These are phyloP conservation scores for Leccinum variicolor DNA, from an alignment of 768 basidiomycete genomes.

Conservation along the genomic window DNA sequence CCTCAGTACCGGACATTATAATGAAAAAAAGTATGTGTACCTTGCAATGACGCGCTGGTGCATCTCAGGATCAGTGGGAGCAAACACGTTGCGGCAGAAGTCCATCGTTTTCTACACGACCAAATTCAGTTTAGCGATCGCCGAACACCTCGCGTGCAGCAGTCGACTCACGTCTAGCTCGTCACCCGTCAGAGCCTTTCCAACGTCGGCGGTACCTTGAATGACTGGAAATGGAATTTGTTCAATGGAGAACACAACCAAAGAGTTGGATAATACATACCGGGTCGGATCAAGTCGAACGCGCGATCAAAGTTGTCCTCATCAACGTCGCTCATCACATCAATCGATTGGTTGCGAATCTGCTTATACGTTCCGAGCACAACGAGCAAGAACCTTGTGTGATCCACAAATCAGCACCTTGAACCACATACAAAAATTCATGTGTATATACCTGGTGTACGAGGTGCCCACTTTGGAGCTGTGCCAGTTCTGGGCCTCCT, in stretches of 20 bases:
- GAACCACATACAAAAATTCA: neutral
- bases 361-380: neutral
- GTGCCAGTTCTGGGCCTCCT: conserved; percentile 10
- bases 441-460: conserved; percentile 4
- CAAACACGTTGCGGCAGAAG: conserved; percentile 4
- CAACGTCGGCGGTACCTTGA: conserved; percentile 6
- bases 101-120: conserved; percentile 9
- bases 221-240: neutral
- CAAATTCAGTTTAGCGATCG: neutral
- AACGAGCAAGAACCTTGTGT: conserved; percentile 6
- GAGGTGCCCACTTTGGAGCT: conserved; percentile 8
- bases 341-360: neutral
- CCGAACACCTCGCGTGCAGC: neutral
- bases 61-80: conserved; percentile 4
- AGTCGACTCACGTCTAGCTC: conserved; percentile 2
- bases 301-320: conserved; percentile 13
- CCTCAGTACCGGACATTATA: neutral
- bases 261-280: neutral
- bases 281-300: conserved; percentile 8
- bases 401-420: neutral
- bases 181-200: conserved; percentile 5
- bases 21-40: neutral
- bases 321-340: conserved; percentile 1
- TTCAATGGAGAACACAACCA: neutral
- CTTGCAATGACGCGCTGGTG: neutral